Base-by-base conservation (phyloP, 768 basidiomycete genomes). In the Russula griseocarnosa region DNA sequence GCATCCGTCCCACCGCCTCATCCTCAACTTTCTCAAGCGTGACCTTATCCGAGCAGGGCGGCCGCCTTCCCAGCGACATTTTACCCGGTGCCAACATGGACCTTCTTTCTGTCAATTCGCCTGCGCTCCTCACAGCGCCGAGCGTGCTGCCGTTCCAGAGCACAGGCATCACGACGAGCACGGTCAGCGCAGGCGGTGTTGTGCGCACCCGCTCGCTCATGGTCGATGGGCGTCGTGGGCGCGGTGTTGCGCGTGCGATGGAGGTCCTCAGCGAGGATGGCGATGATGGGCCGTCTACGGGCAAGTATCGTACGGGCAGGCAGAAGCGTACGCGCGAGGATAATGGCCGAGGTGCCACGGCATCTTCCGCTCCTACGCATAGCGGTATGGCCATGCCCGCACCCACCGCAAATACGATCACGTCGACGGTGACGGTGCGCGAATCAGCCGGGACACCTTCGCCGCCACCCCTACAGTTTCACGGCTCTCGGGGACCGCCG, bases 151-250 rank as follows among this genome's bases (percentile, higher is more conserved):
- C 67, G 14, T 53, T 68, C 47, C 65, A 62, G 28, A 32, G 57
- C 34, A 58, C 65, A 14, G 67, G 67, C n/a, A 34, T 63, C n/a
- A 68, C 66, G 55, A 68, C 67, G n/a, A 67, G 65, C 36, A 68
- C 66, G 16, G 67, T 68, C 13, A 63, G 61, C 42, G 65, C 44
- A 1, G 65, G 67, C 30, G 65, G 65, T 58, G 36, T 68, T 55
- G 64, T 68, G 44, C 65, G 67, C 55, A 55, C 65, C 16, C 67
- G 67, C 65, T 67, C 65, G 26, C 58, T 68, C 26, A 57, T 61
- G 3, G 54, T 51, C 18, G 59, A 66, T 13, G 51, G 66, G 22
- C 58, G 67, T 6, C 65, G 61, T 38, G 58, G 67, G 11, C 67
- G 67, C 16, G 67, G 67, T 5, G 66, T 68, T 22, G 54, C 67